These are phyloP conservation scores for Annona squamosa DNA, from an alignment of 164 flowering plant species.

Conservation along the genomic window DNA sequence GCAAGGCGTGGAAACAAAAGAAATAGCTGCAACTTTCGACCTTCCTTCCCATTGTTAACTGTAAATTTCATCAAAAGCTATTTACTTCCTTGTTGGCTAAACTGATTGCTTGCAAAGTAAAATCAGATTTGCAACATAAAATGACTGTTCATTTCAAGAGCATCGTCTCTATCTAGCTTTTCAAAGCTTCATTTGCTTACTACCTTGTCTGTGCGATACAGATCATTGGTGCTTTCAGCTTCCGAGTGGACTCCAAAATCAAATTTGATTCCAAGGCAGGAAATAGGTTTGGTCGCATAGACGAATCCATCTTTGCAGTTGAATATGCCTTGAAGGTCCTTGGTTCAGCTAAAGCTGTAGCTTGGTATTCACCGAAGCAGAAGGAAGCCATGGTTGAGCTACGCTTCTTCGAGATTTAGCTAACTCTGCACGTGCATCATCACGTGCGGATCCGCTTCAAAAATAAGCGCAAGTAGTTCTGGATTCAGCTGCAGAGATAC, in stretches of 20 bases:
- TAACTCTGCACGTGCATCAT: not conserved
- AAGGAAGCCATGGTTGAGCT: conserved; percentile 85
- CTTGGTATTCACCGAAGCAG: conserved; percentile 85
- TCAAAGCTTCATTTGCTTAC: not conserved
- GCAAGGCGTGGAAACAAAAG: too few species aligned
- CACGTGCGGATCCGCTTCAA: too few species aligned
- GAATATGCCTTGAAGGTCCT: conserved; percentile 92
- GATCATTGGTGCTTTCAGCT: conserved; percentile 81
- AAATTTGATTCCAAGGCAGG: conserved; percentile 32
- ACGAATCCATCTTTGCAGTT: conserved; percentile 61
- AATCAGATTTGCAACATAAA: too few species aligned
- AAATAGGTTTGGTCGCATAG: conserved; percentile 21
- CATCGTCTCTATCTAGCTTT: not conserved
- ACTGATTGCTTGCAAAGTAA: too few species aligned
- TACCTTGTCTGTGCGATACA: conserved; percentile 19
- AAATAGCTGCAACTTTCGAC: too few species aligned
- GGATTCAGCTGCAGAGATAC: too few species aligned
- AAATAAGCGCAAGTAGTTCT: too few species aligned
- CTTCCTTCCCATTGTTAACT: too few species aligned
- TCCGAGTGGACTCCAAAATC: conserved; percentile 65
- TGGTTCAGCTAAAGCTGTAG: conserved; percentile 86
- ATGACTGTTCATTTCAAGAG: too few species aligned
- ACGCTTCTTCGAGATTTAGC: conserved; percentile 52
- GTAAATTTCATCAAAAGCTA: too few species aligned
- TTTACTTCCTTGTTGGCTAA: too few species aligned